phyloP scores from a whole-genome alignment of 768 basidiomycete species.

The Termitomyces sp. region DNA sequence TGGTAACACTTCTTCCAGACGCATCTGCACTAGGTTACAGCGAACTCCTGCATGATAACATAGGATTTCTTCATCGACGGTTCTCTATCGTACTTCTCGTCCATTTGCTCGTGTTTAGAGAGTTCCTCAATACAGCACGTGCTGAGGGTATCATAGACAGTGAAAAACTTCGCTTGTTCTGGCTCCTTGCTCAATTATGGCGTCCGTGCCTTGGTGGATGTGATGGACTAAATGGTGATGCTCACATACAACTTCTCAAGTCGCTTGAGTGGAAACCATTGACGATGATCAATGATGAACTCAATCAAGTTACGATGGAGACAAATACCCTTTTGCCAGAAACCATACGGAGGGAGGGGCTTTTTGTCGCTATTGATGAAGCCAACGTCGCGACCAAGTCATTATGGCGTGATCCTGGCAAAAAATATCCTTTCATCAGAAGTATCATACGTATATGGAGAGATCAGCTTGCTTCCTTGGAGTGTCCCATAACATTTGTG shows the following conservation, averaged over 20 bases:
- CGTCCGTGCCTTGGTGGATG: neutral
- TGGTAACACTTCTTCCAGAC: neutral
- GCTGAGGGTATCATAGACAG: neutral
- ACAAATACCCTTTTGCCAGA: neutral
- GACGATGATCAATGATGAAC: neutral
- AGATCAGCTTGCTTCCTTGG: neutral
- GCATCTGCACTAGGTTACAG: neutral
- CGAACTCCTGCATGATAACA: neutral
- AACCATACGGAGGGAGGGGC: neutral
- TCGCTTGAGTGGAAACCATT: neutral
- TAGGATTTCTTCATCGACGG: neutral
- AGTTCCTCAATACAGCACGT: neutral
- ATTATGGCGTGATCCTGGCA: neutral
- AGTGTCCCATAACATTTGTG: neutral
- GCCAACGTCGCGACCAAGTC: neutral
- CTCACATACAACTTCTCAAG: neutral
- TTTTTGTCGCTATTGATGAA: conserved; percentile 1
- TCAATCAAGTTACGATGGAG: neutral
- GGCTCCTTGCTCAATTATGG: conserved; percentile 1
- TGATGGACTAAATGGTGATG: neutral
- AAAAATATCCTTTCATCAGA: neutral
- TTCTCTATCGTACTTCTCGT: neutral
- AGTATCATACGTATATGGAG: neutral
- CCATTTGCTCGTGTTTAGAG: neutral
- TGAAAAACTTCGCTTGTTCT: neutral